phyloP scores from a whole-genome alignment of 495 filamentous ascomycete genomes.

The Lepidopterella palustris region DNA sequence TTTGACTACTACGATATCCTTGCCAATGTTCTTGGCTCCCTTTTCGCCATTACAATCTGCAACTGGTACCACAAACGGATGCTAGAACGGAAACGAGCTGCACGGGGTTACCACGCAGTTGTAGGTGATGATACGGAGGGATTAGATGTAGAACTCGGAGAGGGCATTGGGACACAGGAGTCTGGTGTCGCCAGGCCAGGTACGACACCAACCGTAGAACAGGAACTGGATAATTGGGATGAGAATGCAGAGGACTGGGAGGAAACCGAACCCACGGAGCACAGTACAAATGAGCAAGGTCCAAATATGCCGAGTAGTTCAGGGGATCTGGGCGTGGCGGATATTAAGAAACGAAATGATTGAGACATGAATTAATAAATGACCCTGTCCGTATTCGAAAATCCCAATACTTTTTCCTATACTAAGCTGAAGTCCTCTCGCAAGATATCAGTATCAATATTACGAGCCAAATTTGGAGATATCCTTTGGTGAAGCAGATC shows the following conservation, averaged over 20 bases:
- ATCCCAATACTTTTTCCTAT: too few relatives aligned
- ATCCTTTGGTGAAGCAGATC: conserved; percentile 10
- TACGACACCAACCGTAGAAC: conserved; percentile 48
- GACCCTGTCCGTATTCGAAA: too few relatives aligned
- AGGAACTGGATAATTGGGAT: conserved; percentile 78
- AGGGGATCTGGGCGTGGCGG: conserved; percentile 19
- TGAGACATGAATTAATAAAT: conserved; percentile 5
- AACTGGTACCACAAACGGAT: conserved; percentile 92
- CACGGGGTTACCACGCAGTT: conserved; percentile 62
- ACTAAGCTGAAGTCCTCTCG: too few relatives aligned
- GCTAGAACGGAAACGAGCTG: conserved; percentile 78
- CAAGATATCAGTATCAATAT: conserved; percentile 5
- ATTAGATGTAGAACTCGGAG: conserved; percentile 42
- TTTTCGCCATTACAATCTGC: conserved; percentile 63
- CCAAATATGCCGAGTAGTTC: conserved; percentile 6
- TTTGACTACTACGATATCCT: conserved; percentile 85
- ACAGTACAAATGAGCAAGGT: conserved; percentile 3
- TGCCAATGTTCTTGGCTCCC: conserved; percentile 78
- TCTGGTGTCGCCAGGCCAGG: conserved; percentile 24
- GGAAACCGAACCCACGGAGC: conserved; percentile 29
- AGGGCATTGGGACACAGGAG: conserved; percentile 28
- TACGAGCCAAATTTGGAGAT: background rate
- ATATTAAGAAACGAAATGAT: conserved; percentile 23
- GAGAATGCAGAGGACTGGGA: conserved; percentile 77
- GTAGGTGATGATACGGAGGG: conserved; percentile 48